phyloP scores from a whole-genome alignment of 352 stramenopile species.

The Plasmopara muralis region DNA sequence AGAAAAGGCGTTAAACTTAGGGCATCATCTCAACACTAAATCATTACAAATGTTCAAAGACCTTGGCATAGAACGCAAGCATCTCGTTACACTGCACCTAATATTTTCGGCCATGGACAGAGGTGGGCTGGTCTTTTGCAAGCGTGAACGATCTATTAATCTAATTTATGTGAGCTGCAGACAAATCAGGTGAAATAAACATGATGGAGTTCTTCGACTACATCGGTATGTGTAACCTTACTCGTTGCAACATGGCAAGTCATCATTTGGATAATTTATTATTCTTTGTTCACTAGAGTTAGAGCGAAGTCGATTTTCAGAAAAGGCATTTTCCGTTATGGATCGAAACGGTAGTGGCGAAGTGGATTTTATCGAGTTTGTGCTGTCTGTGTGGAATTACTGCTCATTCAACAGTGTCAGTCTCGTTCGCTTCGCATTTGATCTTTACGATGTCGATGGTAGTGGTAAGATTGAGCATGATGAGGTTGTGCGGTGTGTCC shows the following conservation, averaged over 20 bases:
- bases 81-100: constrained; percentile 40
- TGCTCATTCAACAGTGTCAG: constrained; percentile 60
- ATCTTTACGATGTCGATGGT: constrained; percentile 65
- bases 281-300: constrained; percentile 28
- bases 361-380: constrained; percentile 71
- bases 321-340: constrained; percentile 72
- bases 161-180: constrained; percentile 14
- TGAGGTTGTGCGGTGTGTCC: constrained; percentile 42
- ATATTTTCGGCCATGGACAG: constrained; percentile 55
- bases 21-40: constrained; percentile 28
- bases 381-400: constrained; percentile 73
- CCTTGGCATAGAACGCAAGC: constrained; percentile 40
- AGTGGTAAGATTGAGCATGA: constrained; percentile 59
- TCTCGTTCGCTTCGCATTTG: constrained; percentile 64
- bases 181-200: constrained; percentile 61
- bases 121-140: constrained; percentile 14
- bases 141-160: background rate
- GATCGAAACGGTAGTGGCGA: constrained; percentile 57
- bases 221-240: constrained; percentile 30
- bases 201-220: constrained; percentile 65
- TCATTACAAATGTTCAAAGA: constrained; percentile 31
- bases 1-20: constrained; percentile 27
- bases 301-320: constrained; percentile 48
- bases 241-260: background rate
- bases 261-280: background rate